Conservation (phyloP, 495 filamentous ascomycete genomes). For the Aspergillus steynii region DNA sequence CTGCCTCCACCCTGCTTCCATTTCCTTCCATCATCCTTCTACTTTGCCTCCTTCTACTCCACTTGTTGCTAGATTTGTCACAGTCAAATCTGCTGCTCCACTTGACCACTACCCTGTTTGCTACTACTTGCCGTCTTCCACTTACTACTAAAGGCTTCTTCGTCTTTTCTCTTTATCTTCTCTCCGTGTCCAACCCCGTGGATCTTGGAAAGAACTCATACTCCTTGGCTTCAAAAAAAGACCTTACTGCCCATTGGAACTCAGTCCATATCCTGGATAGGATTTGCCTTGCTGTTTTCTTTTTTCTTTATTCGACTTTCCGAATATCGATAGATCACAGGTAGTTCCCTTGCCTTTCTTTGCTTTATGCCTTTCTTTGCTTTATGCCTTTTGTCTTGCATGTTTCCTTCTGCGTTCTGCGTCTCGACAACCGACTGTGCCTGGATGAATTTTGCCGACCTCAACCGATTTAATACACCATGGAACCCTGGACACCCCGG, state of each 20-base stretch:
- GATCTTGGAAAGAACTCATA: conserved; percentile 19
- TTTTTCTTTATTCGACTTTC: conserved; percentile 34
- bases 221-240: conserved; percentile 18
- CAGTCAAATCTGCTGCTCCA: conserved; percentile 24
- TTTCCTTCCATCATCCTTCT: conserved; percentile 5
- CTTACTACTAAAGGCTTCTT: conserved; percentile 10
- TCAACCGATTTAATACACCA: conserved; percentile 13
- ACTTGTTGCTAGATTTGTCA: conserved; percentile 23
- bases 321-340: conserved; percentile 40
- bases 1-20: background rate
- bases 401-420: conserved; percentile 17
- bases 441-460: conserved; percentile 6
- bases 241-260: conserved; percentile 33
- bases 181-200: conserved; percentile 19
- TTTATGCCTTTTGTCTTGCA: conserved; percentile 20
- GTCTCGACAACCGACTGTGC: conserved; percentile 24
- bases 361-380: conserved; percentile 26
- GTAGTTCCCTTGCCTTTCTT: conserved; percentile 47
- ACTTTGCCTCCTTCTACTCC: background rate
- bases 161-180: conserved; percentile 25
- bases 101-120: conserved; percentile 1
- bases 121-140: background rate
- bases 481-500: conserved; percentile 11
- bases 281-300: conserved; percentile 39
- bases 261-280: conserved; percentile 40